phyloP scores from a whole-genome alignment of 768 basidiomycete genomes.

The Boletus reticuloceps region DNA sequence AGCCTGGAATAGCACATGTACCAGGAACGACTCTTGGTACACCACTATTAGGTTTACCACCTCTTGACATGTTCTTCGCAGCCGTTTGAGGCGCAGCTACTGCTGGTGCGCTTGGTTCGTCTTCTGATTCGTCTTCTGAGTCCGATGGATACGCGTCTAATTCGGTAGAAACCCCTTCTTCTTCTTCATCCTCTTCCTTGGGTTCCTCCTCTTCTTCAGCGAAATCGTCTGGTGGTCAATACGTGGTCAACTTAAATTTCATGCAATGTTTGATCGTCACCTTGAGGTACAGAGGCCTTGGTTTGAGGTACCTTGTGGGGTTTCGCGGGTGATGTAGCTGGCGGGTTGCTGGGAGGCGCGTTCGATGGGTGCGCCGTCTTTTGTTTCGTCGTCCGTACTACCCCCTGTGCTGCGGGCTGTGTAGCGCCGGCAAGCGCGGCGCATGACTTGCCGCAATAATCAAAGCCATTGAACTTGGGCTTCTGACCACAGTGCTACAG shows the following conservation, averaged over 20 bases:
- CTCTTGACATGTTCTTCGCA: constrained; percentile 5
- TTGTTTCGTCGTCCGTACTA: constrained; percentile 14
- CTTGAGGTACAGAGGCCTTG: constrained; percentile 15
- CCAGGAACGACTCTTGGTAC: constrained; percentile 25
- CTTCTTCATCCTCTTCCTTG: constrained; percentile 24
- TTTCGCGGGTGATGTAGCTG: constrained; percentile 7
- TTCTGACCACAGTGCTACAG: constrained; percentile 51
- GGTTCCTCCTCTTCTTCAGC: constrained; percentile 25
- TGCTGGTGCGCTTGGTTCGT: constrained; percentile 13
- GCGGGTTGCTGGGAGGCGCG: constrained; percentile 6
- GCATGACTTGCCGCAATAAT: constrained; percentile 66
- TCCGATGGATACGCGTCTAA: constrained; percentile 34
- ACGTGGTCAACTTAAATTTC: constrained; percentile 9
- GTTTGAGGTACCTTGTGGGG: constrained; percentile 12
- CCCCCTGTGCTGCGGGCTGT: constrained; percentile 13
- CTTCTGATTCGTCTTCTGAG: constrained; percentile 24
- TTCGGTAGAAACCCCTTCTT: constrained; percentile 22
- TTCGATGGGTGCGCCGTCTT: constrained; percentile 13
- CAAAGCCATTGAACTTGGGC: constrained; percentile 57
- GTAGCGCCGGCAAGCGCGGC: constrained; percentile 44
- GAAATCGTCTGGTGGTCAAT: constrained; percentile 20
- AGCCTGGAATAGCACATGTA: constrained; percentile 54
- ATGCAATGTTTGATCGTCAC: constrained; percentile 15
- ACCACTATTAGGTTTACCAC: constrained; percentile 10
- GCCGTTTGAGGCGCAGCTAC: constrained; percentile 5